These are phyloP conservation scores for Symbiotaphrina buchneri DNA, from an alignment of 495 filamentous ascomycete genomes.

Conservation along the genomic window DNA sequence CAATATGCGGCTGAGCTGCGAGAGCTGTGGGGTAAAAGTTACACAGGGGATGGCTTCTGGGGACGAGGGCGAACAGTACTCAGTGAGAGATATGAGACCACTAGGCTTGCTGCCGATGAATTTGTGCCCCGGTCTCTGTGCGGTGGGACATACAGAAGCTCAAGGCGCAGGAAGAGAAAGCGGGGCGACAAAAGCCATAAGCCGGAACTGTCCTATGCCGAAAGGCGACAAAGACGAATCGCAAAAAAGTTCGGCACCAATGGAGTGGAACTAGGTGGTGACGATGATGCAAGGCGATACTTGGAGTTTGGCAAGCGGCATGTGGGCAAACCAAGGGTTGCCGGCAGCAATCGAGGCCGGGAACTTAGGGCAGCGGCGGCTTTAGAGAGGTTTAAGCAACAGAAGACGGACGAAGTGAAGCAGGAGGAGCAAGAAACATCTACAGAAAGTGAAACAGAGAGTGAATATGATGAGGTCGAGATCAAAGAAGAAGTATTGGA, in stretches of 20 bases:
- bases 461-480: slow-evolving; percentile 12
- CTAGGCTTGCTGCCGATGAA: slow-evolving; percentile 23
- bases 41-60: slow-evolving; percentile 63
- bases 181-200: slow-evolving; percentile 9
- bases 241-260: slow-evolving; percentile 51
- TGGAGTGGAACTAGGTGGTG: slow-evolving; percentile 41
- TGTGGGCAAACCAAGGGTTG: slow-evolving; percentile 44
- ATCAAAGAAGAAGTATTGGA: slow-evolving; percentile 20
- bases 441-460: slow-evolving; percentile 16
- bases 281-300: slow-evolving; percentile 33
- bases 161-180: slow-evolving; percentile 22
- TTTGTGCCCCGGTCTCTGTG: slow-evolving; percentile 40
- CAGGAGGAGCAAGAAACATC: slow-evolving; percentile 10
- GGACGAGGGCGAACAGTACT: slow-evolving; percentile 34
- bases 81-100: slow-evolving; percentile 30
- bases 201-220: slow-evolving; percentile 30
- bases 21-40: slow-evolving; percentile 35
- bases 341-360: slow-evolving; percentile 41
- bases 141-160: slow-evolving; percentile 38
- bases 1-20: slow-evolving; percentile 39
- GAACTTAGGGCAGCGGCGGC: slow-evolving; percentile 60
- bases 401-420: slow-evolving; percentile 10
- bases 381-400: slow-evolving; percentile 35
- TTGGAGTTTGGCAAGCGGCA: slow-evolving; percentile 39
- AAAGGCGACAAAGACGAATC: slow-evolving; percentile 37